Base-by-base conservation (phyloP, 2,329 filamentous ascomycete species). In the Arthrobotrys entomopaga region DNA sequence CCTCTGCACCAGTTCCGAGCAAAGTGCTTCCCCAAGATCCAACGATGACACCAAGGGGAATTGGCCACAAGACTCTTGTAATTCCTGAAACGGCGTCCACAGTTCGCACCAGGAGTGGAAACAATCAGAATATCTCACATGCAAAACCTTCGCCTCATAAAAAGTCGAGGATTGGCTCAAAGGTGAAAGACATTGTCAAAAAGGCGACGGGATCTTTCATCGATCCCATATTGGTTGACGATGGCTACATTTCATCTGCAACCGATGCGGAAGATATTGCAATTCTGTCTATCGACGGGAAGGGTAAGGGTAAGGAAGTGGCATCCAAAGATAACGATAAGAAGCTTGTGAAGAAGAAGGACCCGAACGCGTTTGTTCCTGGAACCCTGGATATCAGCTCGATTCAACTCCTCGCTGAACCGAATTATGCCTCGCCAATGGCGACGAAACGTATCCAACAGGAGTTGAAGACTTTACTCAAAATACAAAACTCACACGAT, bases 401-500 rank as follows among this genome's bases (percentile, higher is more conserved):
- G 0, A 83, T 97, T 4, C 88, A 88, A 0, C 85, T 88, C 64
- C 85, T 96, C 15, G 82, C 84, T 1, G 82, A 86, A 5, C 91
- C 91, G 0, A 80, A 83, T 1, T 91, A 91, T 82, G 90, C 90
- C 3, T 89, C 87, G 0, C 79, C 82, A 0, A 76, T 81, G 0
- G 90, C 90, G 0, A 89, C 88, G 1, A 88, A 85, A 78, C 82
- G 86, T 2, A 84, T 95, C 0, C 86, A 87, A 72, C 84, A 84
- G 49, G 89, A 93, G 76, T 84, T 96, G 48, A 85, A 84, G 60
- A 83, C 84, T 5, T 83, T 93, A 0, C 82, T 91, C 40, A 86
- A 87, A 66, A 81, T 88, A 0, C 93, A 97, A 80, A 80, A 86
- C 0, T 82, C 80, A 8, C 87, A 85, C 0, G 85, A 87, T 0